Evolutionary conservation across 2,329 filamentous ascomycete species (phyloP), one percentile per base, ranked within the genome.

Genomic region (Xylariomycetidae sp.): DNA sequence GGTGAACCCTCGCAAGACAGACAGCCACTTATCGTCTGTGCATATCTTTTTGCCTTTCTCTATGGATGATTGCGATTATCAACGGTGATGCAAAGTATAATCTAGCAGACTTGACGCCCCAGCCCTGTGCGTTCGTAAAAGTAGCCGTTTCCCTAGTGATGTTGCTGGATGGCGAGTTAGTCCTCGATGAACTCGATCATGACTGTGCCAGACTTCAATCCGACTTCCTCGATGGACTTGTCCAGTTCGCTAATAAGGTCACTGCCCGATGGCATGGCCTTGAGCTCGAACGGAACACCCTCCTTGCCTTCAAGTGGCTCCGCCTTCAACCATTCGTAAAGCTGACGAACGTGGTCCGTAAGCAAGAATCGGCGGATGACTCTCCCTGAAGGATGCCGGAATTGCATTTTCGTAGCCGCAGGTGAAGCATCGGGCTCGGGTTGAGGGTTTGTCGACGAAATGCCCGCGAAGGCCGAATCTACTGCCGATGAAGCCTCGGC

Each of bases 251-350:
- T 80, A 26, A 96, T 83, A 38, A 98, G 63, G 51, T 98, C 92
- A 54, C 82, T 83, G 30, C 88, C 87, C 41, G 68, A 67, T 0
- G 74, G 74, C 78, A 94, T 84, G 42, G 77, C 77, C 58, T 92
- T 88, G 45, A 98, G 72, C 58, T 97, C 90, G 62, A 98, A 98
- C 41, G 78, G 74, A 10, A 83, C 61, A 0, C 83, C 86, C 18
- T 77, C 74, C 59, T 88, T 90, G 49, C 84, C 88, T 46, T 89
- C 83, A 30, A 94, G 61, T 2, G 88, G 86, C 39, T 84, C 80
- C 1, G 89, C 83, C 66, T 97, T 98, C 45, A 98, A 78, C 88
- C 89, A 98, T 64, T 98, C 92, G 60, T 90, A 98, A 28, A 98
- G 80, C 10, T 86, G 78, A 35, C 79, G 74, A 10, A 98, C 88